phyloP scores from a whole-genome alignment of 768 basidiomycete genomes.

The Leucogyrophana mollusca region DNA sequence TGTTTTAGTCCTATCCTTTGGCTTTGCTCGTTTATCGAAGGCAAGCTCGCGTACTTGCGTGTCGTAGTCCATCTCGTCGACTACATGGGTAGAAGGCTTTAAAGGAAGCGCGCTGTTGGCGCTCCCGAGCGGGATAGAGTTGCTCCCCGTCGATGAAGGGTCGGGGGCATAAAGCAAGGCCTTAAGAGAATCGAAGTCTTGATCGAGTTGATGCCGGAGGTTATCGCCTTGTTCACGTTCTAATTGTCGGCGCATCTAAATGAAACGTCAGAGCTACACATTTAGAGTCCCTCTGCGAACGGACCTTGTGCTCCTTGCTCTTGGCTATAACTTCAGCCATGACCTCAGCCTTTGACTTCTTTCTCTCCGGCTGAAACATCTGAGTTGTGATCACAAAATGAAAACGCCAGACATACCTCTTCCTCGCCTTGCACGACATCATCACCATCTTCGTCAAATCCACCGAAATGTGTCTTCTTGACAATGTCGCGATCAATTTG shows the following conservation, averaged over 20 bases:
- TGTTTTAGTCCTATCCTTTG: slow-evolving; percentile 94
- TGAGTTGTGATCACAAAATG: slow-evolving; percentile 1
- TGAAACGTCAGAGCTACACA: not conserved
- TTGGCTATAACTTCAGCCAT: slow-evolving; percentile 99
- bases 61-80: slow-evolving; percentile 75
- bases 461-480: slow-evolving; percentile 76
- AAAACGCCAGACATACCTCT: slow-evolving; percentile 36
- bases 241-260: slow-evolving; percentile 81
- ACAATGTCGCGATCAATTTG: slow-evolving; percentile 71
- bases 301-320: slow-evolving; percentile 92
- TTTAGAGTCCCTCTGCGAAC: slow-evolving; percentile 7
- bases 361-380: slow-evolving; percentile 64
- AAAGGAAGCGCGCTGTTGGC: not conserved
- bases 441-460: slow-evolving; percentile 73
- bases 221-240: slow-evolving; percentile 84
- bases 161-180: slow-evolving; percentile 64
- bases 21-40: slow-evolving; percentile 90
- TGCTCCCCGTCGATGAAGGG: slow-evolving; percentile 41
- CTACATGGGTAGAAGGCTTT: slow-evolving; percentile 7
- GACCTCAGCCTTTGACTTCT: slow-evolving; percentile 92
- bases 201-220: slow-evolving; percentile 84
- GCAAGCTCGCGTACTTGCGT: slow-evolving; percentile 89
- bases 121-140: slow-evolving; percentile 29
- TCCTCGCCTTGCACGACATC: slow-evolving; percentile 50
- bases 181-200: slow-evolving; percentile 80